Conservation (phyloP, 306 rosid genomes). For the Quercus robur region DNA sequence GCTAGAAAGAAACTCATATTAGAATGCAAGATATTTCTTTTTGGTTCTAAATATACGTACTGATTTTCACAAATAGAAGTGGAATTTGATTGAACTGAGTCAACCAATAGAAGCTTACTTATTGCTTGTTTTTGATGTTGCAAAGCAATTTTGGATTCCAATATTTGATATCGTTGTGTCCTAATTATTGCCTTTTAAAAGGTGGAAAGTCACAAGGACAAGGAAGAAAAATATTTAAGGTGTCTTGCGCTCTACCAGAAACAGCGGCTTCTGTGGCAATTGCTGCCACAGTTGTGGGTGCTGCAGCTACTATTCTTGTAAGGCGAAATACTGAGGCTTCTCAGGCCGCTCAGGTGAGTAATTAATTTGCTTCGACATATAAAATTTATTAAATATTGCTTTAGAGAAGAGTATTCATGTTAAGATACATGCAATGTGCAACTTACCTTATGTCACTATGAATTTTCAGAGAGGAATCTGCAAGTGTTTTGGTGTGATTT, state of each 20-base stretch:
- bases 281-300: constrained; percentile 74
- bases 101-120: background rate
- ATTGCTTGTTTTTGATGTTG: constrained; percentile 11
- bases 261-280: constrained; percentile 85
- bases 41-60: background rate
- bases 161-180: constrained; percentile 4
- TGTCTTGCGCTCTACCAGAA: constrained; percentile 63
- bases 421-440: background rate
- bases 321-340: constrained; percentile 57
- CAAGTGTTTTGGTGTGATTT: background rate
- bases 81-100: background rate
- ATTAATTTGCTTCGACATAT: background rate
- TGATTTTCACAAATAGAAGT: background rate
- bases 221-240: constrained; percentile 45
- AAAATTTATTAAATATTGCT: background rate
- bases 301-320: constrained; percentile 74
- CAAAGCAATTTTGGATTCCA: constrained; percentile 16
- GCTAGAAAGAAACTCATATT: background rate
- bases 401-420: background rate
- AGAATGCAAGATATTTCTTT: background rate
- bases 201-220: constrained; percentile 48
- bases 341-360: constrained; percentile 50
- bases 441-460: background rate
- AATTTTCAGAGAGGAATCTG: background rate
- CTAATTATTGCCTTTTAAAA: constrained; percentile 20